phyloP scores from a whole-genome alignment of 176 grass and related monocot species.

The bread wheat (Triticum aestivum) region IWGSC_CS_RefSeq_v2.1 NC_057802.1:582888746-582889245 shows the following conservation, averaged over 20 bases:
- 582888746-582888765: background rate
- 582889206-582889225: constrained; percentile 62
- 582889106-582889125: constrained; percentile 58
- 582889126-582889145: constrained; percentile 71
- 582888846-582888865: constrained; percentile 80
- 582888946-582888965: constrained; percentile 69
- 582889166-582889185: constrained; percentile 87
- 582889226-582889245: constrained; percentile 64
- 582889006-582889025: constrained; percentile 81
- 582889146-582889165: constrained; percentile 66
- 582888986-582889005: constrained; percentile 75
- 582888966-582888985: constrained; percentile 51
- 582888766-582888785: no score
- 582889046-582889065: constrained; percentile 82
- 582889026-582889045: constrained; percentile 71
- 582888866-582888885: constrained; percentile 70
- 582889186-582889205: constrained; percentile 74
- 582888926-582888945: constrained; percentile 84
- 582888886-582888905: constrained; percentile 88
- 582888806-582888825: constrained; percentile 50
- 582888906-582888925: constrained; percentile 86
- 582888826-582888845: constrained; percentile 61
- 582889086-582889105: constrained; percentile 59
- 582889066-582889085: constrained; percentile 58
- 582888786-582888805: background rate